Base-by-base conservation (phyloP, 1,139 yeast species). In the Candida sp. region DNA sequence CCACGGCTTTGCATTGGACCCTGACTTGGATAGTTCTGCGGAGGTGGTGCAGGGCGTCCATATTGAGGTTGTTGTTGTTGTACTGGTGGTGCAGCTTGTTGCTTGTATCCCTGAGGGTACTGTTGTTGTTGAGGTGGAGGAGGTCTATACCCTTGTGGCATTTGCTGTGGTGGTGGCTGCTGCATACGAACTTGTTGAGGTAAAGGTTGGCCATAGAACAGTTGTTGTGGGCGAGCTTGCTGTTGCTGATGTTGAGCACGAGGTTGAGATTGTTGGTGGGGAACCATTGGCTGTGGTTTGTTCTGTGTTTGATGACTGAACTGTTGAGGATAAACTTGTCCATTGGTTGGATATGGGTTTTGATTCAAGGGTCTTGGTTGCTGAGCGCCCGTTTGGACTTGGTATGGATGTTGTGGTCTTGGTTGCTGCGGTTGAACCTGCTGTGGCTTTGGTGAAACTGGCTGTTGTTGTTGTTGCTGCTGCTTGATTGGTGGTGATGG, bases 71-170 rank as follows among this genome's bases (percentile, higher is more conserved):
- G 54, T 31, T 48, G 56, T 7, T 44, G 54, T 31, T 49, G 56
- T 8, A 41, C 52, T 25, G 42, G 56, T 37, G 49, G 55, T 27
- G 40, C 31, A 6, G 5, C 7, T 28, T 28, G 54, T 22, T 48
- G 49, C 12, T 33, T 47, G 23, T 39, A 40, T 27, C 42, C 11
- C 42, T 51, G 48, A 46, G 44, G 46, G 12, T 49, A 39, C 32
- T 32, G 42, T 25, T 28, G 42, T 32, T 31, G 46, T 28, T 33
- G 41, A 11, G 42, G 42, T 28, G 30, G 46, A n/a, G 40, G 33
- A 8, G 30, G 34, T 23, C 33, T 48, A 23, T 32, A 42, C 33
- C 45, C 48, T 42, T 48, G 49, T 42, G 47, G 89, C 27, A 42
- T 44, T 32, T 46, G 57, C 25, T 35, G 51, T 35, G 12, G 49